phyloP scores from a whole-genome alignment of 192 early-diverging fungal genomes.

The Coemansia sp. region DNA sequence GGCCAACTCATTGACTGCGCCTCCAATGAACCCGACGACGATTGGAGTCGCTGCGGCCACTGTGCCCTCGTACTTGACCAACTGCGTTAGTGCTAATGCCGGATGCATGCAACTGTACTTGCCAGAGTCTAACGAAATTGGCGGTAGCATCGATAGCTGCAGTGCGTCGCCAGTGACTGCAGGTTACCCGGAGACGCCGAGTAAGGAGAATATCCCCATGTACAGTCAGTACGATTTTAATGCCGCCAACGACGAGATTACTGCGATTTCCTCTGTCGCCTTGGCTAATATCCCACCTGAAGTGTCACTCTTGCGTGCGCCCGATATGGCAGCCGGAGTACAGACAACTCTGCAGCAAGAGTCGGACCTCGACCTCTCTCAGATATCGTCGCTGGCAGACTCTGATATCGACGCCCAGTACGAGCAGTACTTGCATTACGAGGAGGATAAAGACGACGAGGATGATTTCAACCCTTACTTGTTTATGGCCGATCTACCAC shows the following conservation, averaged over 20 bases:
- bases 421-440: constrained; percentile 38
- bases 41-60: constrained; percentile 9
- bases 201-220: constrained; percentile 56
- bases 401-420: constrained; percentile 38
- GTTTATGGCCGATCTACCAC: constrained; percentile 66
- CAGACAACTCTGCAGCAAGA: not conserved
- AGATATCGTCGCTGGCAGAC: constrained; percentile 25
- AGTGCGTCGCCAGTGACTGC: constrained; percentile 31
- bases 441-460: constrained; percentile 35
- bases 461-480: constrained; percentile 56
- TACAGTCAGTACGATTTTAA: constrained; percentile 24
- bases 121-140: constrained; percentile 25
- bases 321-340: not conserved
- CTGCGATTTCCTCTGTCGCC: not conserved
- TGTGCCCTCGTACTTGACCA: constrained; percentile 11
- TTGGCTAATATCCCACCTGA: not conserved
- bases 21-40: constrained; percentile 54
- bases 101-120: constrained; percentile 39
- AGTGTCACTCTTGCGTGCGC: not conserved
- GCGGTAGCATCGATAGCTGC: constrained; percentile 27
- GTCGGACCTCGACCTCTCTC: constrained; percentile 26
- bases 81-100: not conserved
- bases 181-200: constrained; percentile 47
- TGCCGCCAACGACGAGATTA: constrained; percentile 1
- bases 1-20: constrained; percentile 47